Percentiles rank a stretch among this genome's conserved stretches.
phyloP scores from a whole-genome alignment of 306 rosid species.

The Trifolium dubium region DNA sequence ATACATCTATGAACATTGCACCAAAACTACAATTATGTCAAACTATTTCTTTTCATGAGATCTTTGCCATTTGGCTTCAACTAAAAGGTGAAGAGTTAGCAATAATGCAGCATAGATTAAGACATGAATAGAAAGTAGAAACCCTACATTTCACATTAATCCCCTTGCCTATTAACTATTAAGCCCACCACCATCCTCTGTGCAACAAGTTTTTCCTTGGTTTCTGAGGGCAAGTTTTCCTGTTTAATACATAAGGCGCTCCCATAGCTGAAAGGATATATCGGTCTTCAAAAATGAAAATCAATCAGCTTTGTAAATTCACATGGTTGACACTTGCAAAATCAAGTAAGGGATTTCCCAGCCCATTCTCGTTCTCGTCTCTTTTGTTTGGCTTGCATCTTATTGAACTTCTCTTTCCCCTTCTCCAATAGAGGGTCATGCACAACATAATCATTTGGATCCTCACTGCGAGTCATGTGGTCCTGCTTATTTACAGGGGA shows the following conservation, averaged over 20 bases:
- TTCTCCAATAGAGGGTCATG: constrained; percentile 95
- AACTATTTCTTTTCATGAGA: constrained; percentile 8
- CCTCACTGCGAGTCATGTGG: constrained; percentile 84
- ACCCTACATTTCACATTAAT: constrained; percentile 7
- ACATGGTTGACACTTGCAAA: constrained; percentile 27
- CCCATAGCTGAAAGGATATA: background rate
- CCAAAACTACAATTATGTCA: constrained; percentile 33
- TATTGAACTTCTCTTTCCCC: constrained; percentile 90
- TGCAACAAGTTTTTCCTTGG: constrained; percentile 13
- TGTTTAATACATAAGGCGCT: background rate
- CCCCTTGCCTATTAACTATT: constrained; percentile 27
- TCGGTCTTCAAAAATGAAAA: constrained; percentile 11
- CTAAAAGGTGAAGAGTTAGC: constrained; percentile 5
- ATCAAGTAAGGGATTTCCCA: constrained; percentile 59
- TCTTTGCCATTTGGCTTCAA: constrained; percentile 27
- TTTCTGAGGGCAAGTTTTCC: constrained; percentile 1
- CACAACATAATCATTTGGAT: constrained; percentile 83
- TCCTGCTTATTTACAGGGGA: constrained; percentile 55
- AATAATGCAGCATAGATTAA: constrained; percentile 12
- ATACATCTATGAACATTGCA: constrained; percentile 16
- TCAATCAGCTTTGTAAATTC: constrained; percentile 28
- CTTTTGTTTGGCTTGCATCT: constrained; percentile 90
- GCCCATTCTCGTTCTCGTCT: constrained; percentile 61
- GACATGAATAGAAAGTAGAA: background rate
- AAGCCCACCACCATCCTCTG: background rate